These are phyloP conservation scores for Phaeosphaeriaceae sp. DNA, from an alignment of 2,329 filamentous ascomycete genomes.

Conservation along the genomic window DNA sequence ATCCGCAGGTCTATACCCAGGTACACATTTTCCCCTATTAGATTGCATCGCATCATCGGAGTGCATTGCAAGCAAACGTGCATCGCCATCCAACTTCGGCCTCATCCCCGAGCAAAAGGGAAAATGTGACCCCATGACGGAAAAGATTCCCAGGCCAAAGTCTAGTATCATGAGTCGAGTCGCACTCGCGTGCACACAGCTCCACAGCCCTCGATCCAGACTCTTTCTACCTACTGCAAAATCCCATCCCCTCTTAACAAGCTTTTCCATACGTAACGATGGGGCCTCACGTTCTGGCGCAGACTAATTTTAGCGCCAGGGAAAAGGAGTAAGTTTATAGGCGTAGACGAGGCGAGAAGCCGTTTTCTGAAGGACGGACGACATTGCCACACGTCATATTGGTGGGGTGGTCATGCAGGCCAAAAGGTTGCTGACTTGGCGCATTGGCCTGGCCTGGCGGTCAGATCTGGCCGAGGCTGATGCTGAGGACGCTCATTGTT, in stretches of 20 bases:
- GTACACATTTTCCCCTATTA: not conserved
- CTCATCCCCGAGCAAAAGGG: not conserved
- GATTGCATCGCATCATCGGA: not conserved
- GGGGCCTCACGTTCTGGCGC: not conserved
- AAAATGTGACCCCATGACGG: not conserved
- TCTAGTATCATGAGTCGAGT: not conserved
- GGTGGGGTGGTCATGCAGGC: not conserved
- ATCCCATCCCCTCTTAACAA: not conserved
- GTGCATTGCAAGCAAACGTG: not conserved
- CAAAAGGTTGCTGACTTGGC: not conserved
- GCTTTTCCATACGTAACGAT: not conserved
- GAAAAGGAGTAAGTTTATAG: not conserved
- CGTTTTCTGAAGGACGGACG: not conserved
- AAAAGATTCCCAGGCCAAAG: not conserved
- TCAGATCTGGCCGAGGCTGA: not conserved
- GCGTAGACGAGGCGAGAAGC: not conserved
- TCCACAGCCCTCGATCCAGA: not conserved
- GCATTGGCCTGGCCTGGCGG: not conserved
- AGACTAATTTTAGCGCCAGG: not conserved
- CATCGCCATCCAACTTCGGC: not conserved
- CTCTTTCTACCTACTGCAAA: not conserved
- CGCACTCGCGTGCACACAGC: not conserved
- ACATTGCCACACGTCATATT: not conserved
- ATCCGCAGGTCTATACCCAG: not conserved
- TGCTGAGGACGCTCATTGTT: not conserved